phyloP scores from a whole-genome alignment of 139 green algal species.

The Deuterostichococcus epilithicus region DNA sequence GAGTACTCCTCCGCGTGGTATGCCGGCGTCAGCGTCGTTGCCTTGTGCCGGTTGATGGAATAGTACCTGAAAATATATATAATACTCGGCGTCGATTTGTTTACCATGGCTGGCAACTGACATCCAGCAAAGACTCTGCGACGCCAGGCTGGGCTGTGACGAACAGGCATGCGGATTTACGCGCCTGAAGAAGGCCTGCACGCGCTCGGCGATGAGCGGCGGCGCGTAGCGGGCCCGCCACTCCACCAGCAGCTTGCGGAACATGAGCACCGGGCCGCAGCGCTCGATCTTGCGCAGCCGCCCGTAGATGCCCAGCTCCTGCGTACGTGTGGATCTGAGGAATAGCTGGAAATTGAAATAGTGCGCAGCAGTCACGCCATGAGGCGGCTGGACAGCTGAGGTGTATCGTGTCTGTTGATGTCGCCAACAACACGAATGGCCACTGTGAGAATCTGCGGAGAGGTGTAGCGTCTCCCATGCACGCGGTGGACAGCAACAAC shows the following conservation, averaged over 20 bases:
- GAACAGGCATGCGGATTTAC: no score
- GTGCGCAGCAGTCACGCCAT: not conserved
- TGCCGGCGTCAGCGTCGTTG: slow-evolving; percentile 90
- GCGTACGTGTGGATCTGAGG: not conserved
- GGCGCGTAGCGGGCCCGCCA: slow-evolving; percentile 51
- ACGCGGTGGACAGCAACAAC: no score
- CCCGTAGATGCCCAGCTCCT: slow-evolving; percentile 87
- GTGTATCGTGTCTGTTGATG: no score
- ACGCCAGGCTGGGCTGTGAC: no score
- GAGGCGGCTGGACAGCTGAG: not conserved
- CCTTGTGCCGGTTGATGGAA: slow-evolving; percentile 94
- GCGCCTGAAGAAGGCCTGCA: slow-evolving; percentile 91
- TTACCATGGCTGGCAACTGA: not conserved
- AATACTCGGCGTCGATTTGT: not conserved
- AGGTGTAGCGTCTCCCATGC: no score
- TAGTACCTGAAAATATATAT: slow-evolving; percentile 59
- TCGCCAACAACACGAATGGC: no score
- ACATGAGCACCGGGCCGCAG: slow-evolving; percentile 90
- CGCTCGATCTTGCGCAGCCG: slow-evolving; percentile 82
- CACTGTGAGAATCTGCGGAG: no score
- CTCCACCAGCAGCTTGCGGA: slow-evolving; percentile 39
- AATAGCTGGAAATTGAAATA: not conserved
- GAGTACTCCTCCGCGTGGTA: slow-evolving; percentile 96
- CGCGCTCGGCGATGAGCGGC: slow-evolving; percentile 52
- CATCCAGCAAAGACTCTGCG: not conserved